Evolutionary conservation across 2,329 filamentous ascomycete genomes (phyloP).

Genomic region (Amylocarpus encephaloides): DNA sequence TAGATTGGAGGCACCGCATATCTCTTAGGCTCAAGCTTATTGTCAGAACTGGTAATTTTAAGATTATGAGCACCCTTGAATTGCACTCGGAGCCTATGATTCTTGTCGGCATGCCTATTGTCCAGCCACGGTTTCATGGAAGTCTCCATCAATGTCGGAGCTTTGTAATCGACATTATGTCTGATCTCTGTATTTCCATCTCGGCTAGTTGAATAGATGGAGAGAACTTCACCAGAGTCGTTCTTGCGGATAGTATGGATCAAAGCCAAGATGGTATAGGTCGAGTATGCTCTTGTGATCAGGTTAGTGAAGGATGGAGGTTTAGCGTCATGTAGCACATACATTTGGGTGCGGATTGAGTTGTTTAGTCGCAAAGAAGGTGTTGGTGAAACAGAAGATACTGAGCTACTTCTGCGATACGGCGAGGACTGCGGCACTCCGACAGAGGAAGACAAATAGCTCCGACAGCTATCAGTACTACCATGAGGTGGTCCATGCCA

Average conservation of each 20-base stretch:
- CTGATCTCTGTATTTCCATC: conserved; percentile 15
- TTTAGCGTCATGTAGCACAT: neutral
- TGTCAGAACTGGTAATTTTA: conserved; percentile 11
- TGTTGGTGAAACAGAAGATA: conserved; percentile 13
- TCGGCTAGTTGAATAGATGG: conserved; percentile 10
- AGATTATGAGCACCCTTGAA: conserved; percentile 19
- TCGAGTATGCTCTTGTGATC: conserved; percentile 10
- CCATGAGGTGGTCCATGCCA: conserved; percentile 6
- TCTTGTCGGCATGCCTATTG: conserved; percentile 15
- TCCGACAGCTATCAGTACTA: conserved; percentile 8
- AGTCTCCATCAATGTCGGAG: conserved; percentile 8
- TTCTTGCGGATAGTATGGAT: conserved; percentile 13
- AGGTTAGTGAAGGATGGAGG: neutral
- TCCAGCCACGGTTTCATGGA: conserved; percentile 24
- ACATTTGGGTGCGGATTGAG: conserved; percentile 12
- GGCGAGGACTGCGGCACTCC: neutral
- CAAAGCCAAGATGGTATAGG: conserved; percentile 4
- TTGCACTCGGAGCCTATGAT: conserved; percentile 16
- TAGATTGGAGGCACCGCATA: conserved; percentile 13
- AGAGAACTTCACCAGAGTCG: conserved; percentile 15
- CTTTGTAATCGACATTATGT: conserved; percentile 14
- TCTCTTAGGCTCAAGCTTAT: conserved; percentile 5
- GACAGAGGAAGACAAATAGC: conserved; percentile 11
- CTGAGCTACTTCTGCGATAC: conserved; percentile 10
- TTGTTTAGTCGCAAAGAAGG: conserved; percentile 11